These are phyloP conservation scores for Perkinsus chesapeaki DNA, from an alignment of 169 alveolate species.

Conservation along the genomic window DNA sequence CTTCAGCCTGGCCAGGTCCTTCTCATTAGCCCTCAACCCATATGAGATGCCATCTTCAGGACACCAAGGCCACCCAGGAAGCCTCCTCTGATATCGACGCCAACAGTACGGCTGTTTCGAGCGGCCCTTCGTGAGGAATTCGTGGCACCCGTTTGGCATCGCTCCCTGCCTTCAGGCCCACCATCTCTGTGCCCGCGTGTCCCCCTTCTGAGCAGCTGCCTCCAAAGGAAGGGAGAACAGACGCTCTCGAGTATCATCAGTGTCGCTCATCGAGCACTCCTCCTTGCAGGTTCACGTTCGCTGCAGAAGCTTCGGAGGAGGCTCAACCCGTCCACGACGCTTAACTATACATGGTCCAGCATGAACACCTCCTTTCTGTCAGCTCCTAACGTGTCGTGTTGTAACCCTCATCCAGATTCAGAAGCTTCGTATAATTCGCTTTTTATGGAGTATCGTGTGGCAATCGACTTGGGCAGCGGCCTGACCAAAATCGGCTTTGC, in stretches of 20 bases:
- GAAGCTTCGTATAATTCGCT: background rate
- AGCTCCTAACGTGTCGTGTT: background rate
- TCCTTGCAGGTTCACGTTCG: background rate
- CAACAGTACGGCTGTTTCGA: too few relatives aligned
- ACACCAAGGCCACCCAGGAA: too few relatives aligned
- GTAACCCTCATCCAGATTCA: background rate
- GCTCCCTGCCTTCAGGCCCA: too few relatives aligned
- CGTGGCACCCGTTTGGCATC: too few relatives aligned
- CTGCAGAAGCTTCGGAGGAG: background rate
- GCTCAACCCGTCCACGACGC: background rate
- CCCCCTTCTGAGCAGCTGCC: background rate
- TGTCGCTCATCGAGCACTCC: background rate
- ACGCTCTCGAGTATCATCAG: background rate
- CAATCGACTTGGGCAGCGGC: background rate
- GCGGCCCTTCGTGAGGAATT: too few relatives aligned
- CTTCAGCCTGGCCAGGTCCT: background rate
- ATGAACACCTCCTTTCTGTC: too few relatives aligned
- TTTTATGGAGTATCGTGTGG: background rate
- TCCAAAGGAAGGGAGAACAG: background rate
- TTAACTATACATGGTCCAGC: too few relatives aligned
- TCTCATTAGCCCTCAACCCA: too few relatives aligned
- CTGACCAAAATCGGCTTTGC: conserved; percentile 1
- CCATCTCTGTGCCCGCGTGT: too few relatives aligned
- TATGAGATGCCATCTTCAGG: too few relatives aligned
- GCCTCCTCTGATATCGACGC: too few relatives aligned